Percentiles rank a stretch among this genome's conserved stretches.
phyloP scores from a whole-genome alignment of 2,329 filamentous ascomycete genomes.

The Alternaria sp. region DNA sequence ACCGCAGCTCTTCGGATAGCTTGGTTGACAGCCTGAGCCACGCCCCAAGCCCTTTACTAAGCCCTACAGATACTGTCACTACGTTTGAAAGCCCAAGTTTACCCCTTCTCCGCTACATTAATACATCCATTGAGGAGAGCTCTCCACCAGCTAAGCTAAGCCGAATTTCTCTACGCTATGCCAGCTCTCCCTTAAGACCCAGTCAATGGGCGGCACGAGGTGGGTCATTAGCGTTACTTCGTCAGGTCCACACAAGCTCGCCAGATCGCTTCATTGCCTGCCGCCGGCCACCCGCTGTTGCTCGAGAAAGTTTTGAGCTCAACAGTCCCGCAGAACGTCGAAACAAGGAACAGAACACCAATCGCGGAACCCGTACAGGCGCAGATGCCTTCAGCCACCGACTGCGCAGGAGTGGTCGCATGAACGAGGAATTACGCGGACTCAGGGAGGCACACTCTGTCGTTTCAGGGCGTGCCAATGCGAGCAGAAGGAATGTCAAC shows the following conservation, averaged over 20 bases:
- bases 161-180: slow-evolving; percentile 31
- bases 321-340: slow-evolving; percentile 60
- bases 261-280: slow-evolving; percentile 68
- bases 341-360: slow-evolving; percentile 57
- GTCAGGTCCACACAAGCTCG: slow-evolving; percentile 41
- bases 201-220: slow-evolving; percentile 44
- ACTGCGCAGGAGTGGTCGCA: slow-evolving; percentile 43
- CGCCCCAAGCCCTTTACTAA: slow-evolving; percentile 10
- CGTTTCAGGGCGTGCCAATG: slow-evolving; percentile 31
- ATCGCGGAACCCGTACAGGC: slow-evolving; percentile 55
- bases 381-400: slow-evolving; percentile 64
- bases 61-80: slow-evolving; percentile 1
- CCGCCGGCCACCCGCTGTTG: slow-evolving; percentile 54
- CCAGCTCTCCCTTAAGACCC: slow-evolving; percentile 45
- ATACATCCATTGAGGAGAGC: not conserved
- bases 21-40: slow-evolving; percentile 7
- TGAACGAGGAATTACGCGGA: slow-evolving; percentile 45
- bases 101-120: slow-evolving; percentile 4
- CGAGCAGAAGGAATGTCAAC: slow-evolving; percentile 30
- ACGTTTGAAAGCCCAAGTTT: slow-evolving; percentile 3
- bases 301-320: slow-evolving; percentile 61
- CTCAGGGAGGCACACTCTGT: slow-evolving; percentile 46
- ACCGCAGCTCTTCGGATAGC: slow-evolving; percentile 21
- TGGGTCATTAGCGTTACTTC: slow-evolving; percentile 30
- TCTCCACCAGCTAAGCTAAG: slow-evolving; percentile 15